These are phyloP conservation scores for Stevia rebaudiana DNA, from an alignment of 140 eudicot genomes.

Conservation along the genomic window DNA sequence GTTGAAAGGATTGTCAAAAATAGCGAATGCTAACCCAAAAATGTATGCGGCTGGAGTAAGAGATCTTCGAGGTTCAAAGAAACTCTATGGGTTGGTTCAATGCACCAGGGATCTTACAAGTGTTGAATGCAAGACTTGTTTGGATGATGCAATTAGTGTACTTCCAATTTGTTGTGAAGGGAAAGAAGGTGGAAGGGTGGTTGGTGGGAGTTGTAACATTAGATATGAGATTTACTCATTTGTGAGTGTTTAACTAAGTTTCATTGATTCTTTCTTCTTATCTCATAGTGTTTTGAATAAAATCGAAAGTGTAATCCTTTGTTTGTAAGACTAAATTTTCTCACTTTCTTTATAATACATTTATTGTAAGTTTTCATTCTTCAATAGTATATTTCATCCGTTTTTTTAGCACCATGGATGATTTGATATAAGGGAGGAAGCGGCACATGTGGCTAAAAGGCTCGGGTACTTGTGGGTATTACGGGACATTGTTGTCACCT, in stretches of 20 bases:
- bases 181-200: constrained; percentile 29
- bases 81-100: constrained; percentile 40
- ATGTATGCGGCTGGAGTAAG: constrained; percentile 32
- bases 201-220: constrained; percentile 38
- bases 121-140: constrained; percentile 39
- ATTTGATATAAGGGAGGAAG: too few species aligned
- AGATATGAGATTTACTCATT: constrained; percentile 38
- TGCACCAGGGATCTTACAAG: constrained; percentile 39
- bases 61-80: constrained; percentile 6
- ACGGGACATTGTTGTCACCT: too few species aligned
- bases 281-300: background rate
- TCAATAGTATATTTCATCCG: too few species aligned
- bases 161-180: constrained; percentile 40
- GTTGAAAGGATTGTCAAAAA: constrained; percentile 9
- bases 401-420: too few species aligned
- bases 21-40: constrained; percentile 21
- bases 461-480: too few species aligned
- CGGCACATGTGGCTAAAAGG: too few species aligned
- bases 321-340: background rate
- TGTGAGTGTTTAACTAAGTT: background rate
- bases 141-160: constrained; percentile 26
- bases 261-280: background rate
- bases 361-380: background rate
- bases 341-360: background rate
- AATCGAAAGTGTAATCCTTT: background rate